Conservation (phyloP, 805 yeast genomes). For the Grigorovia yakushimaensis region DNA sequence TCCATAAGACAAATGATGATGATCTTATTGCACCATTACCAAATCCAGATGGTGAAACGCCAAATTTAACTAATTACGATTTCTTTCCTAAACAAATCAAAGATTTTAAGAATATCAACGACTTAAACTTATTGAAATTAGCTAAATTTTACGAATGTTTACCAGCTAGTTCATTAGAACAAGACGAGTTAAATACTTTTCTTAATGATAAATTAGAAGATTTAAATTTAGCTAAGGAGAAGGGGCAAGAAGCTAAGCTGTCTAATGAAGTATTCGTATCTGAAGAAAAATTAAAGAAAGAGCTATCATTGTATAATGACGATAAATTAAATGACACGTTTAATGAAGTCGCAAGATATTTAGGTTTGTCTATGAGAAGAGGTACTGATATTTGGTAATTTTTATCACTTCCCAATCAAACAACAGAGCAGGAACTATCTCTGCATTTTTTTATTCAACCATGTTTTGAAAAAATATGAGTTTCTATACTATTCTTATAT, state of each 20-base stretch:
- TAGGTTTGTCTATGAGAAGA: slow-evolving; percentile 54
- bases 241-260: not conserved
- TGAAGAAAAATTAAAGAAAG: slow-evolving; percentile 23
- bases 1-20: slow-evolving; percentile 34
- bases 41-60: slow-evolving; percentile 71
- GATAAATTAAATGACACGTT: slow-evolving; percentile 45
- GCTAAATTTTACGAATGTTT: slow-evolving; percentile 69
- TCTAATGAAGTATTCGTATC: slow-evolving; percentile 10
- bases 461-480: not conserved
- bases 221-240: slow-evolving; percentile 28
- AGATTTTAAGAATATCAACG: slow-evolving; percentile 40
- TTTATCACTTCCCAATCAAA: too few relatives aligned
- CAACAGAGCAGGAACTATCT: too few relatives aligned
- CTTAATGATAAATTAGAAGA: slow-evolving; percentile 40
- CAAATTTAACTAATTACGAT: slow-evolving; percentile 29
- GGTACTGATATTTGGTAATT: slow-evolving; percentile 41
- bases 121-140: slow-evolving; percentile 41
- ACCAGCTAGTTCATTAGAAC: slow-evolving; percentile 51
- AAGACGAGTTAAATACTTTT: slow-evolving; percentile 40
- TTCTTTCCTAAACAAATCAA: slow-evolving; percentile 50
- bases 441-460: too few relatives aligned
- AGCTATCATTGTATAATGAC: slow-evolving; percentile 28
- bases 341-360: slow-evolving; percentile 56
- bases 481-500: not conserved
- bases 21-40: slow-evolving; percentile 56